phyloP scores from a whole-genome alignment of 495 filamentous ascomycete species.

The Alectoria sarmentosa region DNA sequence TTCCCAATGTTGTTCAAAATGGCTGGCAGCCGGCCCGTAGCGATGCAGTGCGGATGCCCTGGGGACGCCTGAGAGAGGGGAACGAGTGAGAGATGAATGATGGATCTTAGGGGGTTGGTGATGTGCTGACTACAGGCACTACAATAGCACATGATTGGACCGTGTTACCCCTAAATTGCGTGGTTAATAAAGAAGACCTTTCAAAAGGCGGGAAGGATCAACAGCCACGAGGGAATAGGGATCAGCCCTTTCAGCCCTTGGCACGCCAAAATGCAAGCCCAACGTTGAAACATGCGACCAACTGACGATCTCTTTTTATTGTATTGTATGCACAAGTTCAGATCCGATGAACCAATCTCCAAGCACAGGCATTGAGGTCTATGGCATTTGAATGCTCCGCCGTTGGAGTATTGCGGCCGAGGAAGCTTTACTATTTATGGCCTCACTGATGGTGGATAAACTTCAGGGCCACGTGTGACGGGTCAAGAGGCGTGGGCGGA shows the following conservation, averaged over 20 bases:
- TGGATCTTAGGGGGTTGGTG: not conserved
- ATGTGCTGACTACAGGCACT: slow-evolving; percentile 9
- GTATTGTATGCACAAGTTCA: not conserved
- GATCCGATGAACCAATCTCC: not conserved
- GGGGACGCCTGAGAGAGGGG: not conserved
- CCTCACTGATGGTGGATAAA: not conserved
- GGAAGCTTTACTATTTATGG: not conserved
- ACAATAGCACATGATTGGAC: not conserved
- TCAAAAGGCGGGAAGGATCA: slow-evolving; percentile 2
- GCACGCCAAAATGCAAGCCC: slow-evolving; percentile 5
- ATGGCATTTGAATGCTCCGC: not conserved
- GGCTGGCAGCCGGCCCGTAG: slow-evolving; percentile 2
- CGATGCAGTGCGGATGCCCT: slow-evolving; percentile 1
- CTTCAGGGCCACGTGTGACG: not conserved
- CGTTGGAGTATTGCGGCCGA: not conserved
- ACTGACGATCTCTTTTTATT: not conserved
- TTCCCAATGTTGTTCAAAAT: not conserved
- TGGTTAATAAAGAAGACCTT: not conserved
- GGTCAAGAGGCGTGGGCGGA: not conserved
- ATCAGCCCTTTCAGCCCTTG: not conserved
- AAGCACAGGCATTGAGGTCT: not conserved
- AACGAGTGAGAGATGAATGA: not conserved
- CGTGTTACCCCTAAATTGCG: not conserved
- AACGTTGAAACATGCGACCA: slow-evolving; percentile 1
- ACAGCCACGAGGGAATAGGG: slow-evolving; percentile 14